Conservation (phyloP, 805 yeast species). For the Ogataea nonfermentans region DNA sequence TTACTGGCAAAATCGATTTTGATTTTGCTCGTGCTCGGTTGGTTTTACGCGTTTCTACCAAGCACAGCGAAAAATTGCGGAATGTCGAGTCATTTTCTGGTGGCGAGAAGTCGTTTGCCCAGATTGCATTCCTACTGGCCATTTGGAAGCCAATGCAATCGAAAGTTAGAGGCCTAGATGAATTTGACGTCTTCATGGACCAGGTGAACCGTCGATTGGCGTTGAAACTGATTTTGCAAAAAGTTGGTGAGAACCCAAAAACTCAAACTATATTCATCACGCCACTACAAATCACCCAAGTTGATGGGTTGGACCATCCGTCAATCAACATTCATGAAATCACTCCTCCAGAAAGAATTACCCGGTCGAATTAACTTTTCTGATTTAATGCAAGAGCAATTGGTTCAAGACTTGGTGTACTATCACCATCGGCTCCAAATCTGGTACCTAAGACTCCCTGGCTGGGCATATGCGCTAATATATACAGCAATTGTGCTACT, state of each 20-base stretch:
- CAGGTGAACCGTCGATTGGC: constrained; percentile 83
- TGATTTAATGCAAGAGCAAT: constrained; percentile 1
- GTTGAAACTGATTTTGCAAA: constrained; percentile 66
- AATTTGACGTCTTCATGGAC: constrained; percentile 97
- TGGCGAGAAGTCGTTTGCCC: constrained; percentile 94
- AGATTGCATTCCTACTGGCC: constrained; percentile 79
- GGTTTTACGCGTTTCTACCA: constrained; percentile 59
- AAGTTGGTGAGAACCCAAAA: constrained; percentile 58
- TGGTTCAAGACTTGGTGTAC: constrained; percentile 9
- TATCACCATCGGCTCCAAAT: constrained; percentile 15
- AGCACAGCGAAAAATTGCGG: constrained; percentile 55
- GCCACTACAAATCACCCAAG: constrained; percentile 82
- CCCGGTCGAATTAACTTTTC: constrained; percentile 10
- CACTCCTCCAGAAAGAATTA: constrained; percentile 34
- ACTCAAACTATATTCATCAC: constrained; percentile 92
- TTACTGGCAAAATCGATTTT: constrained; percentile 68
- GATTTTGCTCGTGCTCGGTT: constrained; percentile 52
- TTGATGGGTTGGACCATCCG: constrained; percentile 53
- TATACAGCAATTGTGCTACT: constrained; percentile 1
- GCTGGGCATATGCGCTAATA: constrained; percentile 12
- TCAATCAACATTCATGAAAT: constrained; percentile 66
- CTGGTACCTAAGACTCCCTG: constrained; percentile 13
- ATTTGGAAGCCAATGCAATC: constrained; percentile 94
- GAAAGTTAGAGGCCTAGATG: constrained; percentile 86
- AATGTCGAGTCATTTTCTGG: constrained; percentile 87